Evolutionary conservation across 164 flowering plant genomes (phyloP).

Genomic region (Tetrastigma voinierianum): DNA sequence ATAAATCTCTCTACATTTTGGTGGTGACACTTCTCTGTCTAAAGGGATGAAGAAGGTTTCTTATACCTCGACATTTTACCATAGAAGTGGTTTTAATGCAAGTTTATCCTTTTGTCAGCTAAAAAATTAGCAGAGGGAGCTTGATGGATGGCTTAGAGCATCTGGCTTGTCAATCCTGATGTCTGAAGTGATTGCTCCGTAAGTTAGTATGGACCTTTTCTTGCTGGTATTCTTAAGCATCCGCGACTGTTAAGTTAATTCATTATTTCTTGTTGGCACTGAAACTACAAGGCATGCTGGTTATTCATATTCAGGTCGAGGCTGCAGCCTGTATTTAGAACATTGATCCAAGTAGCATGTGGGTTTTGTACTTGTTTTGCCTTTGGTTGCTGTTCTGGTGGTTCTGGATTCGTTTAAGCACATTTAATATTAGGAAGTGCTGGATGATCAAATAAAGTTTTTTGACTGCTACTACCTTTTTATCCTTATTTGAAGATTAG

Average conservation of each 20-base stretch:
- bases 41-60: too few species aligned
- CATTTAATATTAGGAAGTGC: neutral
- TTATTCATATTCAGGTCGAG: constrained; percentile 93
- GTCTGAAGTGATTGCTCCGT: constrained; percentile 99
- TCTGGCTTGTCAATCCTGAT: constrained; percentile 67
- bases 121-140: constrained; percentile 61
- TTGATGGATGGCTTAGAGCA: constrained; percentile 80
- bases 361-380: constrained; percentile 17
- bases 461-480: neutral
- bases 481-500: neutral
- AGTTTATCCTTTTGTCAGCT: constrained; percentile 38
- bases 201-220: constrained; percentile 25
- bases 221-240: neutral
- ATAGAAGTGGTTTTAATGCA: neutral
- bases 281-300: constrained; percentile 88
- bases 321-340: constrained; percentile 98
- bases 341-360: constrained; percentile 88
- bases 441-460: neutral
- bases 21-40: too few species aligned
- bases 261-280: constrained; percentile 15
- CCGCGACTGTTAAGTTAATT: neutral
- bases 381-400: neutral
- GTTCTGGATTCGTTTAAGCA: too few species aligned
- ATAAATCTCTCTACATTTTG: too few species aligned
- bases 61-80: too few species aligned